A percentile compares a stretch with the other conserved stretches of the same genome.
Evolutionary conservation across 768 basidiomycete species (phyloP).

Genomic region (Tricholoma terreum): DNA sequence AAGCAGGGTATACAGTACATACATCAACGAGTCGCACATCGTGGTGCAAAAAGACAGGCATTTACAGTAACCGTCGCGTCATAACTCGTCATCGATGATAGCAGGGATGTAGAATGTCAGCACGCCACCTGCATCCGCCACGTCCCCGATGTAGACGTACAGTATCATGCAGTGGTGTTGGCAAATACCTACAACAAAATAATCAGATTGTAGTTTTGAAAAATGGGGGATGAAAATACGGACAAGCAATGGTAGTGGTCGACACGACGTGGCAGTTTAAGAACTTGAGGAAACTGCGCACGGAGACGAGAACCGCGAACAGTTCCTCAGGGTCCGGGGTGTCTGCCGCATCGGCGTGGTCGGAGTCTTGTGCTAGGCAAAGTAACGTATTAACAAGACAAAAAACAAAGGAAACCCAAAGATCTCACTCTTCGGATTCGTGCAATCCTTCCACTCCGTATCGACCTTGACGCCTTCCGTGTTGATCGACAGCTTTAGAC

Average conservation of each 20-base stretch:
- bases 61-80: background rate
- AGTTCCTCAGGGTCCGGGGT: conserved; percentile 53
- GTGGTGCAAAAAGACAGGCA: background rate
- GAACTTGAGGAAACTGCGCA: conserved; percentile 77
- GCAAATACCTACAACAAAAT: conserved; percentile 59
- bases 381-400: too few species aligned
- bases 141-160: conserved; percentile 85
- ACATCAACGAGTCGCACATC: too few species aligned
- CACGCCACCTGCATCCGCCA: conserved; percentile 76
- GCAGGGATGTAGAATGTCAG: conserved; percentile 88
- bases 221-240: conserved; percentile 19
- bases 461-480: conserved; percentile 77
- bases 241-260: conserved; percentile 82
- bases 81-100: conserved; percentile 53
- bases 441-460: conserved; percentile 75
- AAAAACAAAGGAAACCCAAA: background rate
- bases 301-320: conserved; percentile 65
- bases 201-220: background rate
- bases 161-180: conserved; percentile 81
- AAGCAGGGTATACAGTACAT: too few species aligned
- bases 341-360: conserved; percentile 36
- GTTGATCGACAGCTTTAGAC: conserved; percentile 49
- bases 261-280: conserved; percentile 77
- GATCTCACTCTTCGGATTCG: conserved; percentile 55
- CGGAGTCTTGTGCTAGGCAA: conserved; percentile 15